Evolutionary conservation across 352 stramenopile genomes (phyloP), one percentile per base, ranked within the genome.

Genomic region (Phytophthora idaei): DNA sequence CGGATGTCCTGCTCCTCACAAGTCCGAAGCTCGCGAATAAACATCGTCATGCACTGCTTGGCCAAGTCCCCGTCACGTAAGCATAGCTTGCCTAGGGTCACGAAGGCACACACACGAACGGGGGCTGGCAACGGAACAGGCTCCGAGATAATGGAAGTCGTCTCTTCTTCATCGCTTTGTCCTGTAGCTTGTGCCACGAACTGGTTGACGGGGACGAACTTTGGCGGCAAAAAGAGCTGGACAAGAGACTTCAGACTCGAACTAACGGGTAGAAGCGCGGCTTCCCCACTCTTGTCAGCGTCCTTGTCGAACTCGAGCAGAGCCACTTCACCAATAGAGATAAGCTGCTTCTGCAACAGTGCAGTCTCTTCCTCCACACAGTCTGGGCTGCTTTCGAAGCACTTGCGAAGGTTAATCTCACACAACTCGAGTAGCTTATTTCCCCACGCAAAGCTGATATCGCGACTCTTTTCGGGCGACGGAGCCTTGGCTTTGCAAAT

Each of bases 51-150:
- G 27, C 85, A 97, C 58, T 84, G 78, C 70, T 99, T 99, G 1
- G 97, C 95, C 21, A 99, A 76, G 36, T 77, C 68, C 57, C 98
- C 89, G 69, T 99, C 94, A 15, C 95, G 83, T n/a, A 99, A 78
- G 61, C 96, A 99, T 17, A 99, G 62, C 57, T 99, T 99, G 34
- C 97, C 97, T 25, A 98, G 69, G 1, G 93, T 95, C 12, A 98
- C 80, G 69, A 98, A 98, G 5, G 94, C 96, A 68, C 96, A 96
- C 11, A 97, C 94, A 25, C 97, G 83, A 39, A 98, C 74, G 10
- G 77, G 77, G 17, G 80, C 86, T 8, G 92, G 90, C 25, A 95
- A 92, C n/a, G 69, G 32, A 14, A 69, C 48, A 15, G 55, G 44
- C 37, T 56, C 65, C 15, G 67, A 78, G 46, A 51, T 28, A 27